phyloP scores from a whole-genome alignment of 306 rosid genomes.

The Medicago lupulina region DNA sequence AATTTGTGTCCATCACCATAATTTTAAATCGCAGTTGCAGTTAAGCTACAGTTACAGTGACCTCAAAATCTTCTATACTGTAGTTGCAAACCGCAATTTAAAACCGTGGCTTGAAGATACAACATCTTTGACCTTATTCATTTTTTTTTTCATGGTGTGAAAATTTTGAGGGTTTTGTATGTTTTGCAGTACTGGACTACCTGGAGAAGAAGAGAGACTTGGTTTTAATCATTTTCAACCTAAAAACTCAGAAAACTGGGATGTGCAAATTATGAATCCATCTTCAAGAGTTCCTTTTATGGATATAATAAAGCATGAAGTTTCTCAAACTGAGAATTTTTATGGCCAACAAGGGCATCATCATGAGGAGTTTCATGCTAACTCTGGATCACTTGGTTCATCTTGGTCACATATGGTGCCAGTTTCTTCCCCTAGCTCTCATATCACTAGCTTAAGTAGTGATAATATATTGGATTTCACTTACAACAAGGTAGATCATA shows the following conservation, averaged over 20 bases:
- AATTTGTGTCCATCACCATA: background rate
- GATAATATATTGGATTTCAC: conserved; percentile 68
- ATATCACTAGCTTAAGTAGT: conserved; percentile 53
- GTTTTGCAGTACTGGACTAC: conserved; percentile 62
- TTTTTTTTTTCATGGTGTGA: background rate
- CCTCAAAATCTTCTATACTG: background rate
- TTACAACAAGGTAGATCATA: conserved; percentile 50
- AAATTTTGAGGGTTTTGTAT: conserved; percentile 2
- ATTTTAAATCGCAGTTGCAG: no score
- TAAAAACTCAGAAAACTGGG: conserved; percentile 60
- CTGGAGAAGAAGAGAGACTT: conserved; percentile 64
- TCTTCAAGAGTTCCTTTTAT: conserved; percentile 41
- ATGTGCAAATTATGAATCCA: conserved; percentile 50
- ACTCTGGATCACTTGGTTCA: conserved; percentile 31
- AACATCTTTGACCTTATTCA: background rate
- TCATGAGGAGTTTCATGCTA: conserved; percentile 47
- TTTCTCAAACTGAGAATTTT: conserved; percentile 51
- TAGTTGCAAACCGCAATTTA: background rate
- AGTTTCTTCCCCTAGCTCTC: conserved; percentile 67
- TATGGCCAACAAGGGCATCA: conserved; percentile 41
- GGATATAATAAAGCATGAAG: conserved; percentile 68
- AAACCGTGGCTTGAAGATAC: background rate
- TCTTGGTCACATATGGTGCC: conserved; percentile 63
- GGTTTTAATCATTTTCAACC: conserved; percentile 53
- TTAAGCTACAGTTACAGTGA: no score